Evolutionary conservation across 2,329 filamentous ascomycete species (phyloP), one percentile per base, ranked within the genome.

Genomic region (Tolypocladium guangdongense): DNA sequence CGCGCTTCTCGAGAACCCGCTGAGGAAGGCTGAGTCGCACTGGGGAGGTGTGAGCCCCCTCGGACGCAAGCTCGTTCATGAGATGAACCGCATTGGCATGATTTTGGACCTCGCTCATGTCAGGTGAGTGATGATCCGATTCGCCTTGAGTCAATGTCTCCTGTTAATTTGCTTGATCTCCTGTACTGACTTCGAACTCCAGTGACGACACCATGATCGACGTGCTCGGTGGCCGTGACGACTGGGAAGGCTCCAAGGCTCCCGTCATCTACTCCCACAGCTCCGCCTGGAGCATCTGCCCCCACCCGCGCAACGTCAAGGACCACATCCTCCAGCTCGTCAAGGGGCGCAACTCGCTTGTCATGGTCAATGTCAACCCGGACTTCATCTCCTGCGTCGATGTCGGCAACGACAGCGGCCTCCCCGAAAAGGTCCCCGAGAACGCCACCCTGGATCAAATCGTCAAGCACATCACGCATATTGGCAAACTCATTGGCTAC

Each of bases 11-110:
- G 75, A 86, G 56, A 66, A 72, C 33, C 78, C 80, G 1, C 60
- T 74, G 16, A 64, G 71, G 59, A 69, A 73, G 68, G 75, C 80
- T 55, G 68, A 78, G 51, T 81, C 86, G 0, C 72, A 78, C 53
- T 88, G 84, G 81, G 73, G 78, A 51, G 92, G 92, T 2, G 76
- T 97, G 1, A 92, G 86, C 55, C 73, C 78, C 1, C 77, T 77
- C 1, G 92, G 92, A 5, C 78, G 81, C 51, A 66, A 76, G 14
- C 71, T 96, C 0, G 75, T 97, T 46, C 75, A 76, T 37, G 92
- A 97, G 73, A 96, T 97, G 91, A 97, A 96, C 67, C 81, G 92
- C 3, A 74, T 96, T 2, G 92, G 92, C 30, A 90, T 96, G 84
- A 83, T 96, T n/a, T 87, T 97, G 41, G 92, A 96, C 65, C 76